Conservation (phyloP, 148 eudicot species). For the Simmondsia chinensis region DNA sequence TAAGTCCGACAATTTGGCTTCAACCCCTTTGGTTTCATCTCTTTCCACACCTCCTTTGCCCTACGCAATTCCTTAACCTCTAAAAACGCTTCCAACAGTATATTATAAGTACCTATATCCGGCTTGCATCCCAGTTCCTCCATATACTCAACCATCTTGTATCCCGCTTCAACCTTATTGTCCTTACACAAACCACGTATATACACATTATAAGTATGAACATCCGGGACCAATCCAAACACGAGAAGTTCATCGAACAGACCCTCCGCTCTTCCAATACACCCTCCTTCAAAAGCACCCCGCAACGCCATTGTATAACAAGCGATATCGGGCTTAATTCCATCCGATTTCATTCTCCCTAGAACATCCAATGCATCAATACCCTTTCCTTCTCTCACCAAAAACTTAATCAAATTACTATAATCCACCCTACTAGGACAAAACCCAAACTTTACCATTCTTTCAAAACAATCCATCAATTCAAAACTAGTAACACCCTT, state of each 20-base stretch:
- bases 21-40: constrained; percentile 25
- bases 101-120: constrained; percentile 24
- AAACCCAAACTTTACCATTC: constrained; percentile 33
- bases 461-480: constrained; percentile 26
- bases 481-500: constrained; percentile 16
- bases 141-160: constrained; percentile 33
- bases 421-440: constrained; percentile 30
- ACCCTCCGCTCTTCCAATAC: constrained; percentile 29
- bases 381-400: constrained; percentile 31
- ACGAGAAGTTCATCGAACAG: constrained; percentile 61
- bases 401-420: constrained; percentile 36
- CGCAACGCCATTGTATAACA: constrained; percentile 40
- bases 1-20: constrained; percentile 13
- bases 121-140: constrained; percentile 51
- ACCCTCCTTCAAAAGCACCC: constrained; percentile 25
- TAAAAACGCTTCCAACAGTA: constrained; percentile 27
- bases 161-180: constrained; percentile 33
- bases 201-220: constrained; percentile 43
- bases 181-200: constrained; percentile 42
- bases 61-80: constrained; percentile 20
- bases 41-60: constrained; percentile 23
- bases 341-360: constrained; percentile 38
- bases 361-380: constrained; percentile 32
- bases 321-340: constrained; percentile 30
- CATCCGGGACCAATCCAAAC: constrained; percentile 50